These are phyloP conservation scores for Fistulinella cinereoalba DNA, from an alignment of 1,284 basidiomycete genomes.

Conservation along the genomic window DNA sequence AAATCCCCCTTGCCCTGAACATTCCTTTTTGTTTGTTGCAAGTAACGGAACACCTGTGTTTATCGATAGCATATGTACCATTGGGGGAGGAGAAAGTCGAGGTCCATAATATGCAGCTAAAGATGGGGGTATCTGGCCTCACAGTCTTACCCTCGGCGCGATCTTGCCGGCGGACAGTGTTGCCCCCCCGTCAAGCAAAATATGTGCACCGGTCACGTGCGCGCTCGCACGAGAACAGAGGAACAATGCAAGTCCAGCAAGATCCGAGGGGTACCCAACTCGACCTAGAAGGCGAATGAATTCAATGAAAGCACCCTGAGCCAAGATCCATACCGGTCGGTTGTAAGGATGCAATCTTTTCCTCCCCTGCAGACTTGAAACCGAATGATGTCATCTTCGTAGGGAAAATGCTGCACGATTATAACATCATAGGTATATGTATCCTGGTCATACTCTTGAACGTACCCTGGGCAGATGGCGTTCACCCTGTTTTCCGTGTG, in stretches of 20 bases:
- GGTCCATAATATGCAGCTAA: too few species aligned
- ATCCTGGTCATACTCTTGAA: background rate
- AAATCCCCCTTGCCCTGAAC: conserved; percentile 11
- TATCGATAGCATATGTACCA: too few species aligned
- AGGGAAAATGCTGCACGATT: conserved; percentile 62
- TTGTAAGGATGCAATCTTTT: conserved; percentile 49
- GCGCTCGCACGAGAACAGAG: conserved; percentile 68
- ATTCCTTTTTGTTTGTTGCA: background rate
- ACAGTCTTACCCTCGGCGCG: conserved; percentile 43
- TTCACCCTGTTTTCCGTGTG: conserved; percentile 61
- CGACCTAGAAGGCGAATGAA: conserved; percentile 47
- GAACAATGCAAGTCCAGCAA: conserved; percentile 75
- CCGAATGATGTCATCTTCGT: conserved; percentile 86
- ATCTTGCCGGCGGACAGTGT: conserved; percentile 21
- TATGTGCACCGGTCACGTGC: conserved; percentile 73
- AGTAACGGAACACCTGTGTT: conserved; percentile 3
- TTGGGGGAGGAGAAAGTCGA: too few species aligned
- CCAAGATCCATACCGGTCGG: conserved; percentile 53
- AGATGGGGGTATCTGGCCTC: too few species aligned
- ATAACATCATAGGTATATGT: conserved; percentile 2
- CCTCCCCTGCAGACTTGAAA: conserved; percentile 56
- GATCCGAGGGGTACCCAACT: conserved; percentile 64
- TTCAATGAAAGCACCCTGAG: background rate
- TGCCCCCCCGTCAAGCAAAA: conserved; percentile 63
- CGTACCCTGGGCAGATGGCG: conserved; percentile 75